These are phyloP conservation scores for Naematelia aurantialba DNA, from an alignment of 768 basidiomycete species.

Conservation along the genomic window DNA sequence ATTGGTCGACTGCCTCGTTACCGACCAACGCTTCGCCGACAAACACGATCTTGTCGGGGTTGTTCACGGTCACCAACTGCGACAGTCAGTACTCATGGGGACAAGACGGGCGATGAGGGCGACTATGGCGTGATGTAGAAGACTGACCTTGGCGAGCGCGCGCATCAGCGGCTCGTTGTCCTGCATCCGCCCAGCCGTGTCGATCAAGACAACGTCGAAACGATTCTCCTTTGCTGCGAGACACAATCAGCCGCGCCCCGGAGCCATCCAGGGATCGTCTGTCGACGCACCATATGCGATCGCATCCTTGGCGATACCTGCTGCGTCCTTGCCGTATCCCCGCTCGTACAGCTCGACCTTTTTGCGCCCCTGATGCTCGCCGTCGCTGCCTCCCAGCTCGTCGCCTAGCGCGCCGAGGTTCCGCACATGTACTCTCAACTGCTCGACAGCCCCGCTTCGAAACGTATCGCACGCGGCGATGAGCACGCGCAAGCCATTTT, in stretches of 20 bases:
- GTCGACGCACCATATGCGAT: conserved; percentile 69
- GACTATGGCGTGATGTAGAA: conserved; percentile 5
- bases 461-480: conserved; percentile 99
- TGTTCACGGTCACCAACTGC: conserved; percentile 89
- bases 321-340: conserved; percentile 99
- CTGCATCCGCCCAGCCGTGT: conserved; percentile 98
- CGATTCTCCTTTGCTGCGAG: conserved; percentile 72
- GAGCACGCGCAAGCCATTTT: conserved; percentile 85
- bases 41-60: conserved; percentile 94
- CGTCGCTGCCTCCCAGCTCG: conserved; percentile 54
- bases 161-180: conserved; percentile 99
- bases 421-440: conserved; percentile 90
- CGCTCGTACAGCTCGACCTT: conserved; percentile 90
- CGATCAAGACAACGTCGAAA: conserved; percentile 95
- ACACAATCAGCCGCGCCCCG: too few relatives aligned
- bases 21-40: conserved; percentile 98
- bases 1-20: conserved; percentile 97
- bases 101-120: neutral
- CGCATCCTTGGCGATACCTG: conserved; percentile 93
- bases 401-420: conserved; percentile 82
- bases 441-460: conserved; percentile 92
- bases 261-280: neutral
- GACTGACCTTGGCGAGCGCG: conserved; percentile 81
- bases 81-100: neutral
- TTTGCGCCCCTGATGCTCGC: conserved; percentile 47